Base-by-base conservation (phyloP, 208 protist species). In the Leishmania amazonensis region DNA sequence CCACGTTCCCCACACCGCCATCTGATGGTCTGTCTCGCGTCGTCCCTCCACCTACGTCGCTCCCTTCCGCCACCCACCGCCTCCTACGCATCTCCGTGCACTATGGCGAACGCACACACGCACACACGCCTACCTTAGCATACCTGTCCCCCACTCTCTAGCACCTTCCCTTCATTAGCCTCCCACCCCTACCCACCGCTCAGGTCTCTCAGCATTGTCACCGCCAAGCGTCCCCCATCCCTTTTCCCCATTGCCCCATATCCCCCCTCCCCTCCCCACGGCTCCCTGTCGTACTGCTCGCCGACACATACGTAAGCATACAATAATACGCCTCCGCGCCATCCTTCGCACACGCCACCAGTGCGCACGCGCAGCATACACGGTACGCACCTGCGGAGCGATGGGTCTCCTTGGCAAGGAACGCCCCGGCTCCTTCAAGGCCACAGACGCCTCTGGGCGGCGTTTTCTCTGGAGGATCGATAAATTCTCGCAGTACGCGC, bases 401-500 rank as follows among this genome's bases (percentile, higher is more conserved):
- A 96, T 95, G 91, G 90, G 93, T 70, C 76, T 95, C 67, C 94
- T 96, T 45, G 86, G 83, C 42, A 97, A 97, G 78, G 89, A 93
- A 51, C 88, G 91, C 67, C 80, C 83, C 21, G 94, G 94, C n/a
- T 83, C 81, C 47, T 90, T 97, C 71, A 87, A 81, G 58, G 40
- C 89, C 60, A 86, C 79, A 3, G 91, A 91, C 81, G 79, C 70
- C 35, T 80, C 76, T 0, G 88, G 88, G 5, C 89, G 90, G 35
- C 87, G 78, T 76, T 97, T 96, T 79, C 79, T 73, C 8, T 98
- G 95, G 94, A 89, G 84, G 1, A 91, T 98, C 71, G 86, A 85
- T 15, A 87, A 89, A 0, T 96, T 98, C 76, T 88, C 83, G 51
- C 72, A 28, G 47, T 85, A 87, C 76, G 53, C 78, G 74, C 19